Percentiles rank a stretch among this genome's conserved stretches.
Evolutionary conservation across 2,329 filamentous ascomycete species (phyloP).

Genomic region (Cladosporium sphaerospermum): DNA sequence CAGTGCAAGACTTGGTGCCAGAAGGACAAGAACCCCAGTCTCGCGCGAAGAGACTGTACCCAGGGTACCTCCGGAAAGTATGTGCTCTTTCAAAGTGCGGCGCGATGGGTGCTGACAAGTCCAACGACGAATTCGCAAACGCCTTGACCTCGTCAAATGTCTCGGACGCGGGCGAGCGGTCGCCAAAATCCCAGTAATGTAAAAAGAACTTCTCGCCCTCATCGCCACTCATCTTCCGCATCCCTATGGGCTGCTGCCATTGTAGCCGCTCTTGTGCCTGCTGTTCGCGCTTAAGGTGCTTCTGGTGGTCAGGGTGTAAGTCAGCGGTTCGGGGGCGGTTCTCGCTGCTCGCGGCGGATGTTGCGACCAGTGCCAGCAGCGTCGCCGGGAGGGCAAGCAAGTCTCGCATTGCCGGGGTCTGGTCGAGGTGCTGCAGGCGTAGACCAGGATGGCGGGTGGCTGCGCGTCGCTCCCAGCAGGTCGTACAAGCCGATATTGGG

Average conservation of each 20-base stretch:
- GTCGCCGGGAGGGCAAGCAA: constrained; percentile 23
- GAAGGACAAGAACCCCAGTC: constrained; percentile 57
- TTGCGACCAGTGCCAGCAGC: constrained; percentile 19
- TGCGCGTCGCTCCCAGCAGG: constrained; percentile 1
- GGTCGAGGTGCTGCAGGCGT: neutral
- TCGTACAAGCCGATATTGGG: constrained; percentile 1
- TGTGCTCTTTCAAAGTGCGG: constrained; percentile 6
- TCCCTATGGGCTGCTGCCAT: constrained; percentile 49
- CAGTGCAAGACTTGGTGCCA: constrained; percentile 59
- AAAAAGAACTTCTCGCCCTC: constrained; percentile 68
- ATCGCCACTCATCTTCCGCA: constrained; percentile 67
- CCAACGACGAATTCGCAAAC: constrained; percentile 1
- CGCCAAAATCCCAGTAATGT: constrained; percentile 53
- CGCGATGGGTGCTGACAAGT: constrained; percentile 9
- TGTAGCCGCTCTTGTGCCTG: constrained; percentile 35
- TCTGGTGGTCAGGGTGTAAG: constrained; percentile 44
- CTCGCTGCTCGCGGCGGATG: constrained; percentile 21
- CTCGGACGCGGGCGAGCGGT: constrained; percentile 5
- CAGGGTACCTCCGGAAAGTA: constrained; percentile 13
- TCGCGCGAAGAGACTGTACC: constrained; percentile 42
- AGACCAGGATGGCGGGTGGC: constrained; percentile 7
- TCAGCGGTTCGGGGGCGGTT: constrained; percentile 41
- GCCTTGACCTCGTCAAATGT: neutral
- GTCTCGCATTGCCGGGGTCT: constrained; percentile 17
- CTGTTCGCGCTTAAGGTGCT: constrained; percentile 36